These are phyloP conservation scores for Fusarium nanum DNA, from an alignment of 2,329 filamentous ascomycete genomes.

Conservation along the genomic window DNA sequence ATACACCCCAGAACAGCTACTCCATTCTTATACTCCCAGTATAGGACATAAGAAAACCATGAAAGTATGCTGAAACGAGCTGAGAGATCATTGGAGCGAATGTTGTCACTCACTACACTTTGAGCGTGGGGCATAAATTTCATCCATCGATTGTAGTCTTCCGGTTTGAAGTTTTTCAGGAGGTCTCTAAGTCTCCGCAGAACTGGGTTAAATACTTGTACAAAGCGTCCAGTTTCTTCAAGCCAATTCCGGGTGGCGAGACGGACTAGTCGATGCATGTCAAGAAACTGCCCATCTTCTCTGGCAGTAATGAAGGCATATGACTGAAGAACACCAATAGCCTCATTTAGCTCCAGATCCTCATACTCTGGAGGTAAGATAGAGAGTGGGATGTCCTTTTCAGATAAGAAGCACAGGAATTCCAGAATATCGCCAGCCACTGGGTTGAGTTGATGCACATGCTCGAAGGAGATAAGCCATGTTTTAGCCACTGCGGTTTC, in stretches of 20 bases:
- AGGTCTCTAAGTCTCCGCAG: accelerated
- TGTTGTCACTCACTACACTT: too few species aligned
- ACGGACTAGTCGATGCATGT: neutral
- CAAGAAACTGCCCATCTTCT: neutral
- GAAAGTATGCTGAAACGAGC: accelerated
- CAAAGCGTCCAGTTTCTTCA: neutral
- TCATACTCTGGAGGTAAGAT: neutral
- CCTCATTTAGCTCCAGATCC: accelerated
- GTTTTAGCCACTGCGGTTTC: neutral
- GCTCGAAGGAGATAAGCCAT: neutral
- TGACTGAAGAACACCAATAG: neutral
- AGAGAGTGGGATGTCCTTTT: neutral
- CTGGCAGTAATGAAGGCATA: accelerated
- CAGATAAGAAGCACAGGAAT: neutral
- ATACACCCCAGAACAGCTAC: accelerated
- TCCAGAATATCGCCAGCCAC: neutral
- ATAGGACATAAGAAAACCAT: accelerated
- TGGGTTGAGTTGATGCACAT: neutral
- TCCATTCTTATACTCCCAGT: accelerated
- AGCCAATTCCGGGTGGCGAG: neutral
- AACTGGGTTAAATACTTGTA: neutral
- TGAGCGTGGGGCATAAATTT: accelerated
- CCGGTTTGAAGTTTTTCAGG: accelerated
- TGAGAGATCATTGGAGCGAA: accelerated
- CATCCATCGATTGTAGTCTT: accelerated